Evolutionary conservation across 1,284 basidiomycete genomes (phyloP).

Genomic region (Rhizopogon hawkerae): DNA sequence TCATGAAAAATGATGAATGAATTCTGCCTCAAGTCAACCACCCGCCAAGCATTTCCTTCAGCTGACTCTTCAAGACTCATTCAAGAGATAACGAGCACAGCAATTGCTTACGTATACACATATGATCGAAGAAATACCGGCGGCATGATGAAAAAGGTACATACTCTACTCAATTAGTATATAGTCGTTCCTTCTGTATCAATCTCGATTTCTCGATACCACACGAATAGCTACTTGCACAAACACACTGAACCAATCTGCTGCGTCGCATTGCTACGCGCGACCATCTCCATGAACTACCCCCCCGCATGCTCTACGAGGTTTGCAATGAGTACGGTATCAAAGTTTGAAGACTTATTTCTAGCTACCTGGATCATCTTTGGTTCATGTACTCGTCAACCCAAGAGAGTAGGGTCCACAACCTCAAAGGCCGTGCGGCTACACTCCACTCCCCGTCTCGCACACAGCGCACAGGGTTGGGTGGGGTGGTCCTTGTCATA

Average conservation of each 20-base stretch:
- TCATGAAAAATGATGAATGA: constrained; percentile 1
- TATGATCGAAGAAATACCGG: background rate
- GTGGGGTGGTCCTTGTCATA: background rate
- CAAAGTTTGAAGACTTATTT: background rate
- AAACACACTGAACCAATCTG: background rate
- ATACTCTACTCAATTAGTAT: background rate
- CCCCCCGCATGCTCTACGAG: background rate
- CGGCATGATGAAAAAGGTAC: background rate
- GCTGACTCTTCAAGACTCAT: too few species aligned
- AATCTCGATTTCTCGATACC: background rate
- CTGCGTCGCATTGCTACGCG: too few species aligned
- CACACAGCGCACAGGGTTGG: background rate
- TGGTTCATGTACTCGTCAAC: background rate
- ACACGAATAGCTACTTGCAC: background rate
- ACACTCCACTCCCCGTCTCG: background rate
- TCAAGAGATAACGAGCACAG: background rate
- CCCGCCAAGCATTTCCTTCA: background rate
- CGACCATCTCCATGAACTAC: background rate
- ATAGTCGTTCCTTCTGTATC: too few species aligned
- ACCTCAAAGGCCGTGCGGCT: background rate
- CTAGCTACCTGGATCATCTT: background rate
- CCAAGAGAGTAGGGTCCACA: background rate
- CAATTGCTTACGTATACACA: background rate
- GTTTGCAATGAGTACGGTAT: background rate
- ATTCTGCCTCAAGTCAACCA: background rate